Base-by-base conservation (phyloP, 2,329 filamentous ascomycete genomes). In the Ophiostoma angusticollis region DNA sequence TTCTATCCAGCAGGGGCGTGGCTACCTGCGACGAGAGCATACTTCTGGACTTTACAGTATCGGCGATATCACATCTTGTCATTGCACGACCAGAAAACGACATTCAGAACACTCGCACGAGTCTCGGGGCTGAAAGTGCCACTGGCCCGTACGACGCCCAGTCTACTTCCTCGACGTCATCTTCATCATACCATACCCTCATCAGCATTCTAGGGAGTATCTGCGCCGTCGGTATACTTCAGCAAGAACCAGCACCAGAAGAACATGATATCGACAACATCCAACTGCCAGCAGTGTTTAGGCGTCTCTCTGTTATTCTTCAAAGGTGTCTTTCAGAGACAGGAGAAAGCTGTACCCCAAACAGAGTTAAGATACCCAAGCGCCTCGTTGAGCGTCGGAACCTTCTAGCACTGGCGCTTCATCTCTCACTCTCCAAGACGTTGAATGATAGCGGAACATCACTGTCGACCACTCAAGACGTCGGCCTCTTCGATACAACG, bases 171-270 rank as follows among this genome's bases (percentile, higher is more conserved):
- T n/a, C 21, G 14, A 16, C 37, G 5, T 16, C 33, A 14, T 31
- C 37, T 3, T 43, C 40, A 21, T 45, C 52, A n/a, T 55, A 56
- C 9, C 59, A 59, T n/a, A 62, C 60, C 5, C 54, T 68, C 13
- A 53, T 58, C 25, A 63, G 62, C 33, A 49, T 60, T 12, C 45
- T 69, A 21, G 59, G 61, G 23, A 61, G 59, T 12, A 49, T 69
- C 9, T 51, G 58, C 6, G 54, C 60, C 3, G 53, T 64, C 17
- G 45, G 56, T 6, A 50, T 63, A 13, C 45, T 59, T 2, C 41
- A 45, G 14, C 40, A 42, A 17, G 50, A 51, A 25, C 44, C 45
- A 1, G 31, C 30, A 11, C n/a, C 13, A 11, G 31, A 32, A 4
- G 22, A 18, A 2, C 9, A 19, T 1, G 16, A 17, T 3, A 5